Base-by-base conservation (phyloP, 2,329 filamentous ascomycete genomes). In the Erysiphe pulchra region DNA sequence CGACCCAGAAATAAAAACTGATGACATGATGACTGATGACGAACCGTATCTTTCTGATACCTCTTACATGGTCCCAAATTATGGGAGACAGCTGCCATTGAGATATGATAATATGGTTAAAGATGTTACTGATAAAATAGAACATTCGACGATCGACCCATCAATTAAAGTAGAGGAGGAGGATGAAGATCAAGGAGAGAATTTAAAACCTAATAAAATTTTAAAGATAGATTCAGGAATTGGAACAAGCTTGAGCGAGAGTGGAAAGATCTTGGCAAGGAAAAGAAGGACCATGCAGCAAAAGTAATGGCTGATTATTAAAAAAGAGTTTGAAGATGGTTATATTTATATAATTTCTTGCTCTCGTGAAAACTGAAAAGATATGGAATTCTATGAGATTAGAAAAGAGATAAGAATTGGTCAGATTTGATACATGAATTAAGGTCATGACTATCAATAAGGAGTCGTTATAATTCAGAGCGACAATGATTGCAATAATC, bases 221-320 rank as follows among this genome's bases (percentile, higher is more conserved):
- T 60, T 49, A 42, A 58, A 46, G 52, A 54, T 60, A 9, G 66
- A 69, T 52, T 68, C 64, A 16, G 70, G 70, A 0, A 56, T 69
- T 47, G 71, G 71, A 3, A 75, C 71, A 24, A 73, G 70, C 49
- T 68, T 62, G 48, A 65, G 62, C 48, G 63, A 65, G 37, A 60
- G 56, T 33, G 58, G 59, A 14, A 49, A 50, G 20, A 48, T 50
- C 16, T n/a, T 24, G 38, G 13, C 13, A 9, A 24, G 14, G 38
- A 41, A 18, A 18, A 41, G 20, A 24, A 41, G 12, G 13, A 7
- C 7, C 8, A 28, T 8, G 24, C 24, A 28, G 24, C 24, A 8
- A 28, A 28, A 28, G 24, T 28, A 28, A 7, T 28, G 24, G 24
- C 24, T 28, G 8, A 28, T 28, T 28, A 8, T 28, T 28, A 28